Conservation (phyloP, 768 basidiomycete species). For the Agaricus blazei region DNA sequence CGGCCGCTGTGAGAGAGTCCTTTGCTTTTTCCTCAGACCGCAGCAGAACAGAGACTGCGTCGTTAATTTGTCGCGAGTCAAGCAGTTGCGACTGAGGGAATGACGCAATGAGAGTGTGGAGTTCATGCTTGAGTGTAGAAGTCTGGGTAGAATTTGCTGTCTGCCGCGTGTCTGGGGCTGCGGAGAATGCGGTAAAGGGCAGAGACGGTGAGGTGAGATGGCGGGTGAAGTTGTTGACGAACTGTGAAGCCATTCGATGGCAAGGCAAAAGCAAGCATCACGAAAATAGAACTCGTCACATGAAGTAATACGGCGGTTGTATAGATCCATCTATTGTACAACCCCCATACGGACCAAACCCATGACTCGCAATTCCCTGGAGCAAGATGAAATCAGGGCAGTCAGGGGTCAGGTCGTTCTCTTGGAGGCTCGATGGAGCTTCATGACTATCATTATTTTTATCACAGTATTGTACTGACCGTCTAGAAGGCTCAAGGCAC, state of each 20-base stretch:
- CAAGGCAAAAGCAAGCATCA: neutral
- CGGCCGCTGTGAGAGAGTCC: slow-evolving; percentile 7
- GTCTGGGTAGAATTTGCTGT: neutral
- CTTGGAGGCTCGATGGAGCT: too few relatives aligned
- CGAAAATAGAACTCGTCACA: neutral
- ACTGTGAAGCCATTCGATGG: slow-evolving; percentile 27
- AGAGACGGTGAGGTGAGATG: slow-evolving; percentile 21
- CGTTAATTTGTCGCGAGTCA: slow-evolving; percentile 23
- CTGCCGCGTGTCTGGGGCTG: neutral
- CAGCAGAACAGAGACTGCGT: slow-evolving; percentile 20
- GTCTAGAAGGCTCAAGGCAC: too few relatives aligned
- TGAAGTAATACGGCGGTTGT: too few relatives aligned
- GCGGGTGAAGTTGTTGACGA: slow-evolving; percentile 33
- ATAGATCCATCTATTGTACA: too few relatives aligned
- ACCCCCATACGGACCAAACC: too few relatives aligned
- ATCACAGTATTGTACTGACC: too few relatives aligned
- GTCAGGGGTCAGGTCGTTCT: too few relatives aligned
- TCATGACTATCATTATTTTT: too few relatives aligned
- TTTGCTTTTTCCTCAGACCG: slow-evolving; percentile 18
- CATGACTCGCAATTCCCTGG: too few relatives aligned
- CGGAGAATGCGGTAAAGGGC: slow-evolving; percentile 8
- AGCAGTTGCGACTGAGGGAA: slow-evolving; percentile 22
- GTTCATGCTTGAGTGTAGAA: slow-evolving; percentile 21
- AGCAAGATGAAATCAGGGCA: too few relatives aligned
- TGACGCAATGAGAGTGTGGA: slow-evolving; percentile 34